Base-by-base conservation (phyloP, 768 basidiomycete species). In the Leucocoprinus sp. region DNA sequence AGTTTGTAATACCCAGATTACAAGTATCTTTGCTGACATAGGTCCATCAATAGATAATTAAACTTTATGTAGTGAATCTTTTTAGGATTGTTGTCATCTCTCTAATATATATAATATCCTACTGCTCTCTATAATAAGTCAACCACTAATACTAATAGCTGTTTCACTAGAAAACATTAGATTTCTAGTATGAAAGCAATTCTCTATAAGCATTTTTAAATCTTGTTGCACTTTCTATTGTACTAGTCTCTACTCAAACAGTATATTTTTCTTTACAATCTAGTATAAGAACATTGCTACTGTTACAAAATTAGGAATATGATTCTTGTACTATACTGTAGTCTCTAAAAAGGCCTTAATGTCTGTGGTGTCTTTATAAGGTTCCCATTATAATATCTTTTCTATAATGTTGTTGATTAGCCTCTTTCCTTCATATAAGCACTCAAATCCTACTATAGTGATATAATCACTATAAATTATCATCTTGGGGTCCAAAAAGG, bases 81-180 rank as follows among this genome's bases (percentile, higher is more conserved):
- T 1, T 57, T 53, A 0, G 54, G 57, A 21, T 60, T 54, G 0
- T 51, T 21, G 0, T 41, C 22, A 24, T 61, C 56, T 21, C 52
- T 36, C 47, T 73, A 70, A 8, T 56, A 66, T 1, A 74, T 55
- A 22, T 66, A 58, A 23, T 57, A 70, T 0, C 70, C 67, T 0
- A 70, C 58, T 0, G 61, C 66, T 6, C 63, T 62, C 21, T 51
- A 52, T 0, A 28, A 42, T 18, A 28, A 42, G 19, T 46, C 45
- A 0, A 46, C 45, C 0, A 37, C 45, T 15, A 46, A 8, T 2
- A 39, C 18, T 3, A 46, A 39, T 5, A 21, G 45, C 27, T 46
- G 36, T 5, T 26, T n/a, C 27, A 40, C 45, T 46, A 1, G 37
- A 29, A 12, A 37, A 46, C 15, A 18, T 29, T 12, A 28, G 45